Base-by-base conservation (phyloP, 2,329 filamentous ascomycete species). In the Trichophyton simii region DNA sequence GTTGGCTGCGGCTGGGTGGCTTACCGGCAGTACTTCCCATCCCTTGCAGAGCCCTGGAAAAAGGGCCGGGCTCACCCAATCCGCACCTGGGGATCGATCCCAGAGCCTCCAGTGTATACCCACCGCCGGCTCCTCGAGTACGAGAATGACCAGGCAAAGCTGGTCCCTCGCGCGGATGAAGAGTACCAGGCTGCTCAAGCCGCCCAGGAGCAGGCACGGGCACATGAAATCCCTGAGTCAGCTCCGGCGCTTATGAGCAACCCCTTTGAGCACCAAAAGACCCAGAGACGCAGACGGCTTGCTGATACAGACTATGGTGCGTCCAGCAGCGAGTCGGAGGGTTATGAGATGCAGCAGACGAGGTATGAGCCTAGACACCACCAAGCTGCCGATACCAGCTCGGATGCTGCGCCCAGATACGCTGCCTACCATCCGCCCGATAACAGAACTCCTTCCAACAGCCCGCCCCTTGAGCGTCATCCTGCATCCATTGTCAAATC, bases 41-140 rank as follows among this genome's bases (percentile, higher is more conserved):
- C 82, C 0, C 69, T 84, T 8, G 74, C 72, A 44, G 79, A 84
- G 66, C 73, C 79, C 3, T 82, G 79, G 79, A 77, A 76, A 63
- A 84, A 84, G 67, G 82, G 82, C 8, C 78, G 82, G 8, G 82
- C 82, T 25, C 81, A 83, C 66, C 80, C 81, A 1, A 83, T 83
- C 65, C 77, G 82, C 22, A 76, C 75, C 28, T 84, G 82, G 82
- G 82, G 79, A 31, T 59, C 31, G 1, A 61, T 61, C 8, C 61
- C 65, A 11, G 41, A 61, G 20, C 63, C 60, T 7, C 65, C 65
- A n/a, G 20, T 41, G 48, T 58, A 57, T 18, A 38, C 18, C 15
- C 58, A 48, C 22, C 57, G 60, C 13, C 34, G 54, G 25, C 60
- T 60, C 3, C 60, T 61, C 28, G 63, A 63, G 8, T 42, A 60